Evolutionary conservation across 345 rosid genomes (phyloP).

Genomic region (Dipteronia sinensis): DNA sequence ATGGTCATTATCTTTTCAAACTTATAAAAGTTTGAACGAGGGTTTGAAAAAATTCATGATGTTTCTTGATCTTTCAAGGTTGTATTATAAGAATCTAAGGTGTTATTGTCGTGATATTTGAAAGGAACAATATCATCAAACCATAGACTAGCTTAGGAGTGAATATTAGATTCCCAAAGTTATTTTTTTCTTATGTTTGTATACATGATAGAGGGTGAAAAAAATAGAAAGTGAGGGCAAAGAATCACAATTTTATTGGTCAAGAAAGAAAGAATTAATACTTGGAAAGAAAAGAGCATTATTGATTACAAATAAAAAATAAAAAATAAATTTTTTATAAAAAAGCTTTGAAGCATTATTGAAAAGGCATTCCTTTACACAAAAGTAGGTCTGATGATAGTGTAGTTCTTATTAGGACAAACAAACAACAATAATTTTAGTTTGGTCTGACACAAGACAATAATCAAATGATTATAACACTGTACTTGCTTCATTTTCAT

Average conservation of each 20-base stretch:
- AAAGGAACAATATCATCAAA: too few relatives aligned
- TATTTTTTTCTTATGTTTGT: background rate
- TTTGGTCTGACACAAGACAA: constrained; percentile 21
- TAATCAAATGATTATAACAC: constrained; percentile 23
- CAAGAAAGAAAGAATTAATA: background rate
- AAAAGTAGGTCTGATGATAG: constrained; percentile 8
- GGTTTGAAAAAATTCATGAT: background rate
- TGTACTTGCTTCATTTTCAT: constrained; percentile 17
- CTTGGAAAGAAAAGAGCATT: background rate
- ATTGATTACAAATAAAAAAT: background rate
- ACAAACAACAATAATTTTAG: constrained; percentile 24
- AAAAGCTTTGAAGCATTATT: constrained; percentile 14
- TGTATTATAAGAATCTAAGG: too few relatives aligned
- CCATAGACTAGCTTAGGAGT: too few relatives aligned
- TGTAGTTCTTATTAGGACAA: constrained; percentile 20
- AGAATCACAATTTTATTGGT: background rate
- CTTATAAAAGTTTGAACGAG: too few relatives aligned
- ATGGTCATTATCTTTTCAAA: background rate
- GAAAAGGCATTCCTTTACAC: constrained; percentile 13
- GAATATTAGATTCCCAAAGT: too few relatives aligned
- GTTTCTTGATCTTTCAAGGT: too few relatives aligned
- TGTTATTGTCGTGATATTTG: too few relatives aligned
- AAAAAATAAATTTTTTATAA: background rate
- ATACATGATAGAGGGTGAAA: background rate
- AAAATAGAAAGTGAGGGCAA: background rate